Percentiles rank a stretch among this genome's conserved stretches.
phyloP scores from a whole-genome alignment of 1,284 basidiomycete species.

The Phaffia rhodozyma region DNA sequence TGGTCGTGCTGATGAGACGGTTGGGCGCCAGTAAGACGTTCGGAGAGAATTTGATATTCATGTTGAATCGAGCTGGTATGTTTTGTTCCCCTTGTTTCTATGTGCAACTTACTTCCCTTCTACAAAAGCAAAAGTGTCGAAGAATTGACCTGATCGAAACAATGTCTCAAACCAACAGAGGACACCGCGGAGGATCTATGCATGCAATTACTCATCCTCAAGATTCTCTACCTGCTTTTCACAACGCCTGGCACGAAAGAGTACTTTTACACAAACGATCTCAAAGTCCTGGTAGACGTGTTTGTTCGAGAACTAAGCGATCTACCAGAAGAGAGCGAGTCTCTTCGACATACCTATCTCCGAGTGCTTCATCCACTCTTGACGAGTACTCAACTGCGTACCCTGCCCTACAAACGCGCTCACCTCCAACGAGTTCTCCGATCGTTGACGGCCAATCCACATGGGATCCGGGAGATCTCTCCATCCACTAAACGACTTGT shows the following conservation, averaged over 20 bases:
- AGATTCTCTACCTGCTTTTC: constrained; percentile 89
- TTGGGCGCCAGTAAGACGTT: constrained; percentile 82
- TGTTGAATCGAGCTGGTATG: constrained; percentile 87
- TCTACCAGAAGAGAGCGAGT: constrained; percentile 84
- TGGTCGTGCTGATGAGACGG: constrained; percentile 70
- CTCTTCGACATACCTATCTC: constrained; percentile 90
- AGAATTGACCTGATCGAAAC: background rate
- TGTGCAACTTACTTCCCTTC: too few relatives aligned
- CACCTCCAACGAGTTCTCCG: constrained; percentile 78
- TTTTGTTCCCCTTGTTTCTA: constrained; percentile 19
- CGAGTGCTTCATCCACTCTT: constrained; percentile 90
- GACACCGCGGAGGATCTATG: constrained; percentile 78
- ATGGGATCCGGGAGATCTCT: constrained; percentile 61
- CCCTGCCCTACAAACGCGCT: constrained; percentile 63
- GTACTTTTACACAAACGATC: constrained; percentile 97
- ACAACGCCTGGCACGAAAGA: constrained; percentile 86
- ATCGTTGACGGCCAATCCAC: constrained; percentile 57
- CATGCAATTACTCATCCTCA: constrained; percentile 88
- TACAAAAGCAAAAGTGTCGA: too few relatives aligned
- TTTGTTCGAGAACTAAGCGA: constrained; percentile 85
- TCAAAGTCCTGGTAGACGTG: constrained; percentile 90
- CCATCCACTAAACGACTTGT: constrained; percentile 82
- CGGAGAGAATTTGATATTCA: constrained; percentile 97
- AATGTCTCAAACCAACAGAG: constrained; percentile 37
- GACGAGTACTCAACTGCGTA: constrained; percentile 81